These are phyloP conservation scores for Ploettnerulaceae sp. DNA, from an alignment of 2,329 filamentous ascomycete species.

Conservation along the genomic window DNA sequence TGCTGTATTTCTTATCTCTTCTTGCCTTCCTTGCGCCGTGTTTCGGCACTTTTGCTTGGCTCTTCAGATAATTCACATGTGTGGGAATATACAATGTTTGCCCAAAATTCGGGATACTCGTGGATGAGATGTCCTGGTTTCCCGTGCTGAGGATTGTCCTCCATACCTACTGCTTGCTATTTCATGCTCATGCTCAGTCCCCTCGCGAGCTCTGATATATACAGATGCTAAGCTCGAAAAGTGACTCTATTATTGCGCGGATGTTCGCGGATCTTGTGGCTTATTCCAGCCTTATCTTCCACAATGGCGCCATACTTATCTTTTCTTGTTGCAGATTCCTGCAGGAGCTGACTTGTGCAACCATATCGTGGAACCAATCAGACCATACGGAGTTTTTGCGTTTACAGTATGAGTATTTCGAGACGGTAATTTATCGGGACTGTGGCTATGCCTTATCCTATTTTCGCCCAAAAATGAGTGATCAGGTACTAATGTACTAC, in stretches of 20 bases:
- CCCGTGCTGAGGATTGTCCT: not conserved
- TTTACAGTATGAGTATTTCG: too few relatives aligned
- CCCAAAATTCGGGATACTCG: not conserved
- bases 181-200: not conserved
- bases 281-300: conserved; percentile 1
- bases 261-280: not conserved
- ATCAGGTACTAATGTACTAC: too few relatives aligned
- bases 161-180: not conserved
- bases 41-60: not conserved
- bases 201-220: too few relatives aligned
- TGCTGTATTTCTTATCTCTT: conserved; percentile 9
- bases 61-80: not conserved
- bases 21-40: not conserved
- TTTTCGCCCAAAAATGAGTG: too few relatives aligned
- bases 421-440: conserved; percentile 1
- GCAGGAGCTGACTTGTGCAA: conserved; percentile 8
- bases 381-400: conserved; percentile 8
- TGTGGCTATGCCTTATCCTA: too few relatives aligned
- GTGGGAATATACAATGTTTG: too few relatives aligned
- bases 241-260: not conserved
- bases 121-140: not conserved
- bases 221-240: too few relatives aligned
- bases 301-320: conserved; percentile 11
- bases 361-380: conserved; percentile 5
- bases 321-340: conserved; percentile 8